Evolutionary conservation across 768 basidiomycete species (phyloP).

Genomic region (Clitopilus passeckerianus): DNA sequence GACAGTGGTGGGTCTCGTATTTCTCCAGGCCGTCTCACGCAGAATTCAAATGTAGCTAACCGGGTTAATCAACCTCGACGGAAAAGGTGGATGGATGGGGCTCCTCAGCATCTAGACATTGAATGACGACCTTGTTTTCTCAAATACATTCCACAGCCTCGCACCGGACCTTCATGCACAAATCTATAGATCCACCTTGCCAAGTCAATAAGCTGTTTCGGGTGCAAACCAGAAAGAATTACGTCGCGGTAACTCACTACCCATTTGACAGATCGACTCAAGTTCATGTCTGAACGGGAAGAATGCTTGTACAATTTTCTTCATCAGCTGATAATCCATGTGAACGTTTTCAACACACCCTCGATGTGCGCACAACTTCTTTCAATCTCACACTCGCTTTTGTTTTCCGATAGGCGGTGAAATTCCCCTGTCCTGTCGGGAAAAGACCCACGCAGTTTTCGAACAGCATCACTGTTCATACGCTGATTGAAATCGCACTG

Average conservation of each 20-base stretch:
- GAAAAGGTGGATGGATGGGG: not conserved
- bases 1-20: not conserved
- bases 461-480: not conserved
- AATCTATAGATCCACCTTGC: not conserved
- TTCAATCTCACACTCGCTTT: conserved; percentile 8
- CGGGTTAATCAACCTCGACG: not conserved
- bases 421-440: not conserved
- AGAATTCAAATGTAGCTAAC: not conserved
- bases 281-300: not conserved
- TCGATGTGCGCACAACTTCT: not conserved
- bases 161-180: not conserved
- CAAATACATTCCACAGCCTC: not conserved
- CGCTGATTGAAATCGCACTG: not conserved
- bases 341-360: not conserved
- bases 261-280: not conserved
- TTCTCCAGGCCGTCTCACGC: not conserved
- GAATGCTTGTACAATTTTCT: not conserved
- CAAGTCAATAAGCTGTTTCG: not conserved
- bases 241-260: not conserved
- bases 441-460: not conserved
- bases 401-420: conserved; percentile 15
- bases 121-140: not conserved
- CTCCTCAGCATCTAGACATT: not conserved
- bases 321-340: not conserved
- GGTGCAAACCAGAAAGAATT: not conserved